A percentile compares a stretch with the other conserved stretches of the same genome.
These are phyloP conservation scores for Citrus cavaleriei DNA, from an alignment of 345 rosid genomes.

Conservation along the genomic window DNA sequence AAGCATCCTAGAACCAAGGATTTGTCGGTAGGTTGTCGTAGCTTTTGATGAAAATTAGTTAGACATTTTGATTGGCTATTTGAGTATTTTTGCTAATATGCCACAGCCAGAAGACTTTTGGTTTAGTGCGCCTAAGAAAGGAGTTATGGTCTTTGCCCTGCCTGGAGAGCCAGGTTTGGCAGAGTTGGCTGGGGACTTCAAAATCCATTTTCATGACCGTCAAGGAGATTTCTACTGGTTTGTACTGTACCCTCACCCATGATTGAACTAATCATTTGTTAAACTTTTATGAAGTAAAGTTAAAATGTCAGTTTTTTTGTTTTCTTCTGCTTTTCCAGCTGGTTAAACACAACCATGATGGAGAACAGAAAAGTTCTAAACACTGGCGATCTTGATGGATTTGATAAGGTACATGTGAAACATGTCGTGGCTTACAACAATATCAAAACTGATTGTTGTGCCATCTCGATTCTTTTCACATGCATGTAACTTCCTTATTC, in stretches of 20 bases:
- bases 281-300: constrained; percentile 4
- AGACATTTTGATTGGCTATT: not conserved
- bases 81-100: not conserved
- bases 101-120: constrained; percentile 80
- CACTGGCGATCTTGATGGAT: constrained; percentile 67
- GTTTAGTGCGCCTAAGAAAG: constrained; percentile 90
- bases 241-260: constrained; percentile 18
- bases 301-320: not conserved
- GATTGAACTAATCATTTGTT: not conserved
- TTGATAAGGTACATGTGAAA: constrained; percentile 59
- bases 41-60: not conserved
- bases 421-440: not conserved
- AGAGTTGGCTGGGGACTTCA: constrained; percentile 75
- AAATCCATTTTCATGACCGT: constrained; percentile 83
- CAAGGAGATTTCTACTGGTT: constrained; percentile 96
- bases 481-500: not conserved
- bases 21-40: constrained; percentile 47
- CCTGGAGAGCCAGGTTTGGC: constrained; percentile 90
- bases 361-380: constrained; percentile 67
- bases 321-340: constrained; percentile 36
- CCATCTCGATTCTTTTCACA: not conserved
- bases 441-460: not conserved
- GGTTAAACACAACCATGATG: constrained; percentile 84
- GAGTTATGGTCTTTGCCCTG: constrained; percentile 82
- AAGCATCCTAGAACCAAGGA: constrained; percentile 78